Percentiles rank a stretch among this genome's conserved stretches.
Conservation (phyloP, 192 early-diverging fungal genomes). For the Lunasporangiospora selenospora region DNA sequence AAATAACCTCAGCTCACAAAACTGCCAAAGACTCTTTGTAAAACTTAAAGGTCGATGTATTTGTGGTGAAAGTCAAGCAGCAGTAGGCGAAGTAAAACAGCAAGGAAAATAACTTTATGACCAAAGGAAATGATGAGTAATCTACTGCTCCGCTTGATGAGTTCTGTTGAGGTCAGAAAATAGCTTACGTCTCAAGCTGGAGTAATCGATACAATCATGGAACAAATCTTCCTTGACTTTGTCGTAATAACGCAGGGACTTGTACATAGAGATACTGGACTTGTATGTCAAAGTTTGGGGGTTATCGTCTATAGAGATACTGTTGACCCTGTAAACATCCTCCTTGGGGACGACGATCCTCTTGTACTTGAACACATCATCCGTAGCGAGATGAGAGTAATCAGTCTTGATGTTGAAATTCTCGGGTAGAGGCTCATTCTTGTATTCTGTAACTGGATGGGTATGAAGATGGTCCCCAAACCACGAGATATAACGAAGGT, state of each 20-base stretch:
- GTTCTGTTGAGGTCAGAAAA: constrained; percentile 12
- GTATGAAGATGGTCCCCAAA: constrained; percentile 15
- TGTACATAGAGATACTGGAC: constrained; percentile 22
- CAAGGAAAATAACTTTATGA: too few relatives aligned
- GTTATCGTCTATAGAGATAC: constrained; percentile 11
- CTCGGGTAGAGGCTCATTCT: neutral
- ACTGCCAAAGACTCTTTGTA: too few relatives aligned
- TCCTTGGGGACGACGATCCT: constrained; percentile 19
- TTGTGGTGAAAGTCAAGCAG: too few relatives aligned
- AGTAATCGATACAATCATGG: constrained; percentile 1
- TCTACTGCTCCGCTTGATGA: constrained; percentile 5
- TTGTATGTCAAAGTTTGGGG: constrained; percentile 17
- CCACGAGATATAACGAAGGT: neutral
- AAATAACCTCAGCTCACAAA: too few relatives aligned
- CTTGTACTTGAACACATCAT: constrained; percentile 19
- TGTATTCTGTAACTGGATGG: constrained; percentile 8
- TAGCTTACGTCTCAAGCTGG: constrained; percentile 5
- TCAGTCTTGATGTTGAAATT: neutral
- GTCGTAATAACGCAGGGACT: constrained; percentile 11
- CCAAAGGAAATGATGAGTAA: too few relatives aligned
- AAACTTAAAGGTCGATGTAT: too few relatives aligned
- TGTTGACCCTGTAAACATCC: constrained; percentile 17
- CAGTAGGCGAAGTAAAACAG: too few relatives aligned
- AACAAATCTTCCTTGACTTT: constrained; percentile 10
- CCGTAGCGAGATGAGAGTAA: constrained; percentile 6